Conservation (phyloP, 768 basidiomycete species). For the Infundibulicybe gibba region DNA sequence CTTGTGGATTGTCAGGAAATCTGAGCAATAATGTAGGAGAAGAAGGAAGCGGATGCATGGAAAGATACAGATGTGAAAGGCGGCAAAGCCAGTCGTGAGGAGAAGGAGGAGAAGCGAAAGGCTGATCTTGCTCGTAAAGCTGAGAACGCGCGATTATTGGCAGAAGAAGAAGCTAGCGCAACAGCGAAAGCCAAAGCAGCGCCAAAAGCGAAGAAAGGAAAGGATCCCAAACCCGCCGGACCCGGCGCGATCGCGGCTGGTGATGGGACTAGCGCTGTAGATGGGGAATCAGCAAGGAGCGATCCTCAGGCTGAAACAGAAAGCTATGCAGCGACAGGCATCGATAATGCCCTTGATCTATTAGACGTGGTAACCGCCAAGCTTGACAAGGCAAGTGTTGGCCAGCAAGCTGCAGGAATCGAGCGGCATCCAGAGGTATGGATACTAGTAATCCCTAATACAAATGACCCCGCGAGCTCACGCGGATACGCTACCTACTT, state of each 20-base stretch:
- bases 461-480: neutral
- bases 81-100: conserved; percentile 60
- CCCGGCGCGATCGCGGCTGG: conserved; percentile 86
- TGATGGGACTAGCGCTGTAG: conserved; percentile 34
- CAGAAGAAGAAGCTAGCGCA: conserved; percentile 76
- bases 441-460: neutral
- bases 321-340: conserved; percentile 78
- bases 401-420: conserved; percentile 80
- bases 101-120: conserved; percentile 76
- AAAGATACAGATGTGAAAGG: conserved; percentile 55
- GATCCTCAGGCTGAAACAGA: conserved; percentile 40
- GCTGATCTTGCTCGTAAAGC: conserved; percentile 85
- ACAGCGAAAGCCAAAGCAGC: conserved; percentile 59
- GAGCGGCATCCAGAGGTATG: conserved; percentile 90
- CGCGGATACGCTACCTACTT: conserved; percentile 1
- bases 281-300: conserved; percentile 22
- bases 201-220: conserved; percentile 58
- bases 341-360: conserved; percentile 89
- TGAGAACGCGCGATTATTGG: conserved; percentile 79
- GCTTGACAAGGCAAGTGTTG: conserved; percentile 90
- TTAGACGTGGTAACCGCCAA: conserved; percentile 87
- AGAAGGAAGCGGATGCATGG: conserved; percentile 70
- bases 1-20: neutral
- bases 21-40: conserved; percentile 46
- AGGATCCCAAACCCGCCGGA: conserved; percentile 69